A percentile compares a stretch with the other conserved stretches of the same genome.
phyloP scores from a whole-genome alignment of 73 alveolate genomes.

The Tetrahymena malaccensis region DNA sequence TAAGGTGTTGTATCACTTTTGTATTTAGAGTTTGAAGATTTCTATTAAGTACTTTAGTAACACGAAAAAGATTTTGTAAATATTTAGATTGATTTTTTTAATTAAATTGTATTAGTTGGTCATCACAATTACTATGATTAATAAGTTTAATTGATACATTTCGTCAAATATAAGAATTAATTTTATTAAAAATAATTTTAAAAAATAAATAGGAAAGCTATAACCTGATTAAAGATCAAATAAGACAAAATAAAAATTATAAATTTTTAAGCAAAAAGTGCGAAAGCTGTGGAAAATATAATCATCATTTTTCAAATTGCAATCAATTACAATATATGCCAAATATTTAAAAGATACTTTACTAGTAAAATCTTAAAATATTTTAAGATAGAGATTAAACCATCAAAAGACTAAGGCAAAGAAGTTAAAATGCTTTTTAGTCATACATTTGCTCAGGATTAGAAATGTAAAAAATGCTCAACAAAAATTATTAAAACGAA shows the following conservation, averaged over 20 bases:
- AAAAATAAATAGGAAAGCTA: not conserved
- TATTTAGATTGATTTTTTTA: too few species aligned
- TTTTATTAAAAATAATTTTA: too few species aligned
- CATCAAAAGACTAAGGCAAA: not conserved
- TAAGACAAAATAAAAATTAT: not conserved
- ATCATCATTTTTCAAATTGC: not conserved
- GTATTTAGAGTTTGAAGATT: not conserved
- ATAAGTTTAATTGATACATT: too few species aligned
- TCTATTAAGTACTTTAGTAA: not conserved
- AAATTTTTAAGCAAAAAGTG: not conserved
- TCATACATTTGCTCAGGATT: not conserved
- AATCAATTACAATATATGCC: not conserved
- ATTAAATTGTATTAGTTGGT: too few species aligned
- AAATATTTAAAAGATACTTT: not conserved
- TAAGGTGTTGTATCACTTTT: not conserved
- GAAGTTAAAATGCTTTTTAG: not conserved
- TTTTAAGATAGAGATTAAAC: not conserved
- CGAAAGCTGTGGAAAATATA: not conserved
- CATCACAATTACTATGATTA: too few species aligned
- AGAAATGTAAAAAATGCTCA: not conserved
- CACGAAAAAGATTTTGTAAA: not conserved
- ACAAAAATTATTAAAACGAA: not conserved
- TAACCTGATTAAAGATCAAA: not conserved
- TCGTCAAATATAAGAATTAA: too few species aligned
- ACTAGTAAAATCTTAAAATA: not conserved